Evolutionary conservation across 2,329 filamentous ascomycete genomes (phyloP), one percentile per base, ranked within the genome.

Genomic region (Esteya vermicola): DNA sequence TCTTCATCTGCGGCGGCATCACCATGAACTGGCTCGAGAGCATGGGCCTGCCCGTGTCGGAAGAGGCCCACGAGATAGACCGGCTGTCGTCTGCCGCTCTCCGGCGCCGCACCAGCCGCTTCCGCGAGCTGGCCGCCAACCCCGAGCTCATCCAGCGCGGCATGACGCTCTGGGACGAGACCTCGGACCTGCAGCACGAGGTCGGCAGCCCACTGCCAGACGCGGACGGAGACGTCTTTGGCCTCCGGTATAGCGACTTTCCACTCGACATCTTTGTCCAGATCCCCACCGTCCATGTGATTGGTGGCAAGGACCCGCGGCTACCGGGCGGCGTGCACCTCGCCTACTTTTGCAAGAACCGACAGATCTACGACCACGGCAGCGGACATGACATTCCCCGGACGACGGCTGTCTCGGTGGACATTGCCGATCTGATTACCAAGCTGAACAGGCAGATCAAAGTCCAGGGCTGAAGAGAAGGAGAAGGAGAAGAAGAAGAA

Each of bases 1-100:
- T 63, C 25, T 64, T 64, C 46, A 50, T 64, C 31, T 59, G 59
- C 44, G 61, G 61, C 26, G 54, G 54, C 9, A 33, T 64, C 30
- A 54, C 60, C 10, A 50, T 64, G 23, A 43, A 45, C 6, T 51
- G 51, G 16, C 50, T 61, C 2, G 55, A 54, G 27, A 55, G 59
- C 26, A 51, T 64, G 6, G 58, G 55, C 6, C 49, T 60, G 2
- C 41, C 45, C 2, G 52, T 63, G 1, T 45, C 59, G 12, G 43
- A 48, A 10, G 47, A 49, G 19, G 59, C 60, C 3, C 50, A 54
- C 30, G 52, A 50, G 3, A 39, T 60, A 19, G 51, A 55, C 42
- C 45, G 49, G 8, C 41, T 42, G 40, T 55, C 55, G 4, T 45
- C 43, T 4, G 34, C 32, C 14, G 45, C 51, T 25, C 50, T 59